These are phyloP conservation scores for Fragilariopsis cylindrus DNA, from an alignment of 108 stramenopile genomes.

Conservation along the genomic window DNA sequence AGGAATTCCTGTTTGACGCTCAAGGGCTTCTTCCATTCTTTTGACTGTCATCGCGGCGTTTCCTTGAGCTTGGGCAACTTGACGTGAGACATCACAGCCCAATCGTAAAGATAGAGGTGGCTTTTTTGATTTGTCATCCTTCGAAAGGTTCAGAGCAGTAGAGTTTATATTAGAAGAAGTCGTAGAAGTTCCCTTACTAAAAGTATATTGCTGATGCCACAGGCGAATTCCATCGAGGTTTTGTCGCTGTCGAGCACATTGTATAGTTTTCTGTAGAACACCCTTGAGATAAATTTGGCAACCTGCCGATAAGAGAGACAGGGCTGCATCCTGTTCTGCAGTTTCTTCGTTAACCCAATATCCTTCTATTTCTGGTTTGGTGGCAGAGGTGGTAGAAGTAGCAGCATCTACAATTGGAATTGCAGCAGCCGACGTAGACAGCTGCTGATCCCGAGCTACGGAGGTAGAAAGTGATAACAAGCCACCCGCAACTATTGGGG, in stretches of 20 bases:
- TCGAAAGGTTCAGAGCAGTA: background rate
- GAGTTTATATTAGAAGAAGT: background rate
- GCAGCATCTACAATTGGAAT: background rate
- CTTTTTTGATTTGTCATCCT: conserved; percentile 17
- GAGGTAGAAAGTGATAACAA: conserved; percentile 23
- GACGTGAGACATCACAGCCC: conserved; percentile 80
- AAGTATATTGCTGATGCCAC: conserved; percentile 65
- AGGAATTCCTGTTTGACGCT: conserved; percentile 47
- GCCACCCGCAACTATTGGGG: conserved; percentile 40
- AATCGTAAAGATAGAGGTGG: conserved; percentile 62
- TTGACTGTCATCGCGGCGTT: conserved; percentile 81
- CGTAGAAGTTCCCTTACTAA: conserved; percentile 13
- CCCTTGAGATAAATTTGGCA: conserved; percentile 65
- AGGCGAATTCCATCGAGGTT: conserved; percentile 83
- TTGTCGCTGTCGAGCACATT: conserved; percentile 72
- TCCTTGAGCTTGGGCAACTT: conserved; percentile 67
- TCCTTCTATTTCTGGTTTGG: conserved; percentile 25
- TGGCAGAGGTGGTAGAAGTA: background rate
- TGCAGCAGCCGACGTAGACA: background rate
- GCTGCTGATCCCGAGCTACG: background rate
- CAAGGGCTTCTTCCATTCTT: conserved; percentile 85
- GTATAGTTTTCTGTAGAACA: conserved; percentile 65
- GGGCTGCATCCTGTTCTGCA: conserved; percentile 68
- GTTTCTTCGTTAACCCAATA: conserved; percentile 73
- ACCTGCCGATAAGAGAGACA: conserved; percentile 74